A percentile compares a stretch with the other conserved stretches of the same genome.
These are phyloP conservation scores for Rostrohypoxylon terebratum DNA, from an alignment of 495 filamentous ascomycete genomes.

Conservation along the genomic window DNA sequence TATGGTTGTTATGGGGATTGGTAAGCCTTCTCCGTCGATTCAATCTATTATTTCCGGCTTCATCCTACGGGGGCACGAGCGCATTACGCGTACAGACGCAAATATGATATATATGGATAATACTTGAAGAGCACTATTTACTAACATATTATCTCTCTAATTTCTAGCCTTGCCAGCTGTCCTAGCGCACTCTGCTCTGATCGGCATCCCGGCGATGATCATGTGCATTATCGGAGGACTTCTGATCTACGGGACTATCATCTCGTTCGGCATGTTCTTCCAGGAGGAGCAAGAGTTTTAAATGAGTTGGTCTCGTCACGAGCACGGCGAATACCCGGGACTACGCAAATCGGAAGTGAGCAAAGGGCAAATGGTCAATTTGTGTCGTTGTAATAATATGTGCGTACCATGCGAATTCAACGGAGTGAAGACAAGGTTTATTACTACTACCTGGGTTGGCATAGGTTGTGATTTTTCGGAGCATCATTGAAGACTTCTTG, in stretches of 20 bases:
- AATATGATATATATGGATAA: background rate
- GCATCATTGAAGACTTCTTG: slow-evolving; percentile 24
- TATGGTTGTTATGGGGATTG: slow-evolving; percentile 96
- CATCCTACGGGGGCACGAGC: background rate
- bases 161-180: slow-evolving; percentile 84
- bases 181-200: slow-evolving; percentile 85
- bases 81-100: slow-evolving; percentile 14
- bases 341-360: background rate
- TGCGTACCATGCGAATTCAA: slow-evolving; percentile 34
- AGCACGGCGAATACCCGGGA: background rate
- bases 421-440: slow-evolving; percentile 25
- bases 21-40: slow-evolving; percentile 64
- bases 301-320: slow-evolving; percentile 4
- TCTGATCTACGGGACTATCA: slow-evolving; percentile 97
- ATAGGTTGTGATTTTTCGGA: slow-evolving; percentile 39
- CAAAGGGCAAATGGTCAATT: slow-evolving; percentile 5
- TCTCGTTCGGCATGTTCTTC: slow-evolving; percentile 98
- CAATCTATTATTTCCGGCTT: background rate
- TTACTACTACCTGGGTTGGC: slow-evolving; percentile 31
- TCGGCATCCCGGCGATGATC: slow-evolving; percentile 85
- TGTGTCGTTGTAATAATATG: slow-evolving; percentile 41
- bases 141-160: background rate
- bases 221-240: slow-evolving; percentile 95
- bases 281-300: slow-evolving; percentile 90
- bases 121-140: background rate